These are phyloP conservation scores for Phytophthora aleatoria DNA, from an alignment of 352 stramenopile species.

Conservation along the genomic window DNA sequence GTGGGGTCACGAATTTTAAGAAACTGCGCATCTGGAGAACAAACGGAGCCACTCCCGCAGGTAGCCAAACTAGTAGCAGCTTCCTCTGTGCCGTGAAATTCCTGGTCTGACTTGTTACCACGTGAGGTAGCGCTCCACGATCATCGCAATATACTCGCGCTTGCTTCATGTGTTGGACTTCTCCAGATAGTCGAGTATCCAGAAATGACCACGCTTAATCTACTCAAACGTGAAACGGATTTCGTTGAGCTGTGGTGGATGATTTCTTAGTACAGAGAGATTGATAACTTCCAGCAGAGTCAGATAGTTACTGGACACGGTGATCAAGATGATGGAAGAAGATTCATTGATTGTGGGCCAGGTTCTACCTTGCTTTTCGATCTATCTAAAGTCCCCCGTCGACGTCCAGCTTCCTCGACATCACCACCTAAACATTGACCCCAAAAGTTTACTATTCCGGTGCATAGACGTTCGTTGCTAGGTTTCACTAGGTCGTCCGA, in stretches of 20 bases:
- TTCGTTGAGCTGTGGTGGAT: background rate
- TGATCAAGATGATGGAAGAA: constrained; percentile 9
- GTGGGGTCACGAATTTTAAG: constrained; percentile 7
- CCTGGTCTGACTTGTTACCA: background rate
- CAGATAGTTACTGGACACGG: background rate
- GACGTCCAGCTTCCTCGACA: background rate
- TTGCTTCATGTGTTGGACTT: constrained; percentile 6
- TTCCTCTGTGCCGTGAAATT: constrained; percentile 1
- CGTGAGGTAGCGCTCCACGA: constrained; percentile 9
- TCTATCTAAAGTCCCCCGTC: background rate
- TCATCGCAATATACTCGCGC: constrained; percentile 6
- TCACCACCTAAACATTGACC: constrained; percentile 9
- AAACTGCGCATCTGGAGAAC: constrained; percentile 10
- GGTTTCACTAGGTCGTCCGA: constrained; percentile 8
- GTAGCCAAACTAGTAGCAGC: constrained; percentile 1
- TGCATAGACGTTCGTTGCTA: constrained; percentile 9
- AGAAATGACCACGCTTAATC: constrained; percentile 6
- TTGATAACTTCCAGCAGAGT: background rate
- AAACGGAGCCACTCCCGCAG: constrained; percentile 6
- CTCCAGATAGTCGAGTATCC: background rate
- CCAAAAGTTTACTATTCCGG: constrained; percentile 9
- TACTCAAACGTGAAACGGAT: constrained; percentile 1
- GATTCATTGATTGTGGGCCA: background rate
- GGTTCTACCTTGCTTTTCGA: constrained; percentile 1
- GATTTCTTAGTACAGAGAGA: background rate